Evolutionary conservation across 805 yeast genomes (phyloP), one percentile per base, ranked within the genome.

Genomic region (Vanderwaltozyma verrucispora): DNA sequence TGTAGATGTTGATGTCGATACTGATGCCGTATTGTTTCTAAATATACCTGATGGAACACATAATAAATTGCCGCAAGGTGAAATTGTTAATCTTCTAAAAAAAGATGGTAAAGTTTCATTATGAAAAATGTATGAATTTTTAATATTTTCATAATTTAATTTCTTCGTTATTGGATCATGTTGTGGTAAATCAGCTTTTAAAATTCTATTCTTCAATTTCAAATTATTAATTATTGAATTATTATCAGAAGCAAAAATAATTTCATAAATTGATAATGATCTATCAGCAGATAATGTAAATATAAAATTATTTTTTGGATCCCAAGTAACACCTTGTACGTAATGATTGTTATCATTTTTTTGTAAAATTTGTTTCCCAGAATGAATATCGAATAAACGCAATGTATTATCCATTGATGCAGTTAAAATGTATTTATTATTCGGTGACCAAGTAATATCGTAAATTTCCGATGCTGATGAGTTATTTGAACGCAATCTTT

Each of bases 311-410:
- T 80, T 77, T 37, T 65, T 54, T 7, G 98, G 98, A 56, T 92
- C 98, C 97, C 97, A 92, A 0, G 81, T 68, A 5, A 92, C 89
- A 3, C 99, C 99, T 60, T 92, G 99, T 3, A 92, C 94, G 49
- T 85, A 89, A 57, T 88, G 95, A 33, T 67, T 65, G 59, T 92
- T 97, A 40, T 82, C 85, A 30, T 37, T 45, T 5, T 15, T 8
- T 89, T 92, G 2, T 4, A 30, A 8, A n/a, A 36, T 18, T 20
- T 36, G 30, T 12, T 30, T 26, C 12, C 15, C 26, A 11, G 68
- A 68, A 1, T 56, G 50, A 4, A 72, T 74, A 43, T 71, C 70
- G 50, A 77, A 85, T 0, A 89, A 68, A 33, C 95, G 66, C 10
- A 87, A 73, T 7, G 76, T 68, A 50, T 86, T 85, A 60, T 92